Evolutionary conservation across 352 stramenopile genomes (phyloP), one percentile per base, ranked within the genome.

Genomic region (Pythium scleroteichum): DNA sequence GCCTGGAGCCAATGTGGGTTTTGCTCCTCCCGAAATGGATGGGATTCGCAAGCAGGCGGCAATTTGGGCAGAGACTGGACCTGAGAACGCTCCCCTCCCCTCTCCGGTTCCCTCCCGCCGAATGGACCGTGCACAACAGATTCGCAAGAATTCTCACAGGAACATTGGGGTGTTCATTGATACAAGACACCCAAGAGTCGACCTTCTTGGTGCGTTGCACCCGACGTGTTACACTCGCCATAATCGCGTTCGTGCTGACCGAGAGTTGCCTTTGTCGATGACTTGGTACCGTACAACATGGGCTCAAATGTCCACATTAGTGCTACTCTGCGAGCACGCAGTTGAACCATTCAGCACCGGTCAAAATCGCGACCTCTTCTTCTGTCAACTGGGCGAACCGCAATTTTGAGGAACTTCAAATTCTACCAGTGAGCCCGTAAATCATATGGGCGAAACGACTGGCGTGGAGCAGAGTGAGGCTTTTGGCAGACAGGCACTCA

Each of bases 281-380:
- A 40, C 52, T 50, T 24, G 41, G 40, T 40, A 50, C 19, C 24
- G 52, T 38, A 39, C 39, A 38, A 50, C 38, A 54, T 33, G 17
- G 42, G 13, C 55, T 49, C 35, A 27, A 54, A 56, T 63, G 56
- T 63, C 56, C 56, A 63, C 56, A 52, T 50, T 63, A 27, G 56
- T 63, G 56, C 56, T 63, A 63, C 56, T 63, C 23, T 63, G 14
- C 13, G 27, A 54, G 52, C n/a, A 49, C 23, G 24, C 19, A 26
- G 23, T 47, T 26, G 19, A 24, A 42, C 35, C 16, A 27, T 51
- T 59, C 52, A 59, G 24, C 39, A 49, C 35, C 35, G 9, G 38
- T 58, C 51, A 58, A 29, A 59, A 50, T 22, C 17, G 26, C 24
- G 10, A 35, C 38, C 23, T 19, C 14, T 17, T 44, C 38, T 27